Conservation (phyloP, 164 flowering plant species). For the Berberis vulgaris region DNA sequence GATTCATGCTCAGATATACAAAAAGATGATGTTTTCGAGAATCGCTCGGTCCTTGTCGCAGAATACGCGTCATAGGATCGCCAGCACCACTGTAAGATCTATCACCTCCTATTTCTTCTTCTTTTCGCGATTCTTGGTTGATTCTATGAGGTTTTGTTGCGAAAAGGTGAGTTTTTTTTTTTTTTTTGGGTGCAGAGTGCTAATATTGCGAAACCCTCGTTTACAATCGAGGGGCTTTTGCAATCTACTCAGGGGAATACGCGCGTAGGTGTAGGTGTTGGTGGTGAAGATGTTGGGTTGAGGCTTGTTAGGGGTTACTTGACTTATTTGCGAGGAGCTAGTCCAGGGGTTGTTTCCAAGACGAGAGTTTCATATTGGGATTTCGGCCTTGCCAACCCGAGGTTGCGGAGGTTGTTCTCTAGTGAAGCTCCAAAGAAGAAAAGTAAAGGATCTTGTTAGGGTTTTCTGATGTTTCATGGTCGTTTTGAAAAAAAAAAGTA, state of each 20-base stretch:
- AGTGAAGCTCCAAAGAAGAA: slow-evolving; percentile 71
- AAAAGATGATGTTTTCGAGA: slow-evolving; percentile 35
- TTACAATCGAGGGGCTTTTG: slow-evolving; percentile 9
- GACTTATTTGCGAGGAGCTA: slow-evolving; percentile 33
- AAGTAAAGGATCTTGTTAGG: slow-evolving; percentile 33
- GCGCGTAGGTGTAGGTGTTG: slow-evolving; percentile 1
- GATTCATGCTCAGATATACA: background rate
- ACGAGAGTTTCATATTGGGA: slow-evolving; percentile 29
- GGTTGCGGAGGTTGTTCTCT: slow-evolving; percentile 40
- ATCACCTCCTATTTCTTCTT: no score
- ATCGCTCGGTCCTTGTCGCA: slow-evolving; percentile 31
- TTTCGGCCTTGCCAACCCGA: slow-evolving; percentile 37
- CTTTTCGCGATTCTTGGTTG: no score
- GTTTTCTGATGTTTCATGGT: background rate
- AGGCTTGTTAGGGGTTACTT: slow-evolving; percentile 52
- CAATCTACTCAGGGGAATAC: background rate
- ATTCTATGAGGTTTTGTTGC: no score
- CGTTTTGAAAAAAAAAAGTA: background rate
- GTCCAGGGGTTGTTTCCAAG: slow-evolving; percentile 14
- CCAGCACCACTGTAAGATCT: no score
- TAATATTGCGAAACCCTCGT: slow-evolving; percentile 26
- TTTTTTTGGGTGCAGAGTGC: slow-evolving; percentile 11
- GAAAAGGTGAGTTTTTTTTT: slow-evolving; percentile 18
- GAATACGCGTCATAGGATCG: slow-evolving; percentile 18
- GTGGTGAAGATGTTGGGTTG: slow-evolving; percentile 20